Percentiles rank a stretch among this genome's conserved stretches.
phyloP scores from a whole-genome alignment of 352 stramenopile genomes.

The Phytophthora pisi region DNA sequence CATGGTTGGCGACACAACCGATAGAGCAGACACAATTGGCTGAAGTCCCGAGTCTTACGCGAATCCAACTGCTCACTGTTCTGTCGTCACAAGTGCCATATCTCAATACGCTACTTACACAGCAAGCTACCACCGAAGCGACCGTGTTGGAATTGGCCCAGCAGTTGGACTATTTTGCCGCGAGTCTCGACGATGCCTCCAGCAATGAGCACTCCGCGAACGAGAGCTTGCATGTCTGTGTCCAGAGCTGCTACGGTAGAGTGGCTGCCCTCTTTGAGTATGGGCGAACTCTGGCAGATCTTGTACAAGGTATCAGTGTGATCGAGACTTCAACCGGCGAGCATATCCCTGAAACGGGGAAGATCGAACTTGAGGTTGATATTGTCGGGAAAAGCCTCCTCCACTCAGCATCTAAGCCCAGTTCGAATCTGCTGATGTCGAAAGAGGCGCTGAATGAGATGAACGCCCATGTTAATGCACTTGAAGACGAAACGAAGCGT shows the following conservation, averaged over 20 bases:
- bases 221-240: conserved; percentile 32
- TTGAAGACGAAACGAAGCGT: conserved; percentile 31
- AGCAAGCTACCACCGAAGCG: conserved; percentile 41
- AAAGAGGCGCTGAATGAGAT: conserved; percentile 18
- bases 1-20: conserved; percentile 35
- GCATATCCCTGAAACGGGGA: background rate
- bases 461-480: conserved; percentile 2
- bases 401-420: conserved; percentile 25
- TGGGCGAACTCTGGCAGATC: conserved; percentile 43
- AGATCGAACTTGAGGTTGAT: conserved; percentile 57
- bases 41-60: conserved; percentile 20
- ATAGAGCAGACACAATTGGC: background rate
- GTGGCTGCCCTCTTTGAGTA: conserved; percentile 46
- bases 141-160: conserved; percentile 53
- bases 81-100: conserved; percentile 46
- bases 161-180: conserved; percentile 57
- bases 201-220: conserved; percentile 6
- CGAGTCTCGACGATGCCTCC: conserved; percentile 24
- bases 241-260: conserved; percentile 49
- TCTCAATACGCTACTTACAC: conserved; percentile 42
- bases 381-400: conserved; percentile 39
- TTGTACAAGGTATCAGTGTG: conserved; percentile 59
- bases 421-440: conserved; percentile 11
- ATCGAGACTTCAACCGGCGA: conserved; percentile 53
- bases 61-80: conserved; percentile 44